Conservation (phyloP, 129 eudicot genomes). For the Helichrysum umbraculigerum region DNA sequence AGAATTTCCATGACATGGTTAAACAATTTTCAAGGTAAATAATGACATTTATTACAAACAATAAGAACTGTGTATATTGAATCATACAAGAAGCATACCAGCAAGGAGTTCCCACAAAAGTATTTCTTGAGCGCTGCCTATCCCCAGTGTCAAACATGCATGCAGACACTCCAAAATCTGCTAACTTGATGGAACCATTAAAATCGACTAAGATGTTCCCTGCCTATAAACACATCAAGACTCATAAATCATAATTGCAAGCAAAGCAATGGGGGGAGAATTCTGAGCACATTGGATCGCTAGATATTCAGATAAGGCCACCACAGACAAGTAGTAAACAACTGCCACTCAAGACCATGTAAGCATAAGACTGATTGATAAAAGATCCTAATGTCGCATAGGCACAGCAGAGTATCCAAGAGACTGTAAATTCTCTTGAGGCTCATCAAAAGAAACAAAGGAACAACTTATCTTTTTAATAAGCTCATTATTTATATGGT, state of each 20-base stretch:
- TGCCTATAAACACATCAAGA: slow-evolving; percentile 52
- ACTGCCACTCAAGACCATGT: no score
- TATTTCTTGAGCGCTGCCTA: slow-evolving; percentile 89
- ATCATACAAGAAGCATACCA: slow-evolving; percentile 49
- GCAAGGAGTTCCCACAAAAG: slow-evolving; percentile 98
- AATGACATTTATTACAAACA: background rate
- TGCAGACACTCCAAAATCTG: slow-evolving; percentile 97
- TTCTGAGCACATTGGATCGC: background rate
- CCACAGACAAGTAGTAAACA: background rate
- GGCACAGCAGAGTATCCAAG: no score
- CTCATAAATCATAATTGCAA: slow-evolving; percentile 14
- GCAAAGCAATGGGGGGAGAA: background rate
- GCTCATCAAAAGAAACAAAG: background rate
- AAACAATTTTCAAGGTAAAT: slow-evolving; percentile 13
- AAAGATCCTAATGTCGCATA: no score
- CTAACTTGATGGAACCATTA: slow-evolving; percentile 81
- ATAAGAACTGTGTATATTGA: slow-evolving; percentile 1
- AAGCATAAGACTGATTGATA: no score
- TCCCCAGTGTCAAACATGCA: slow-evolving; percentile 97
- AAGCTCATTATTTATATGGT: background rate
- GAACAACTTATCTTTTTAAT: slow-evolving; percentile 1
- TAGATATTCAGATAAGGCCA: background rate
- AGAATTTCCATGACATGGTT: slow-evolving; percentile 27
- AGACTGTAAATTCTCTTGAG: slow-evolving; percentile 5
- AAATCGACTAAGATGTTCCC: slow-evolving; percentile 83